Percentiles rank a stretch among this genome's conserved stretches.
Conservation (phyloP, 495 filamentous ascomycete species). For the Trichocladium uniseriatum region DNA sequence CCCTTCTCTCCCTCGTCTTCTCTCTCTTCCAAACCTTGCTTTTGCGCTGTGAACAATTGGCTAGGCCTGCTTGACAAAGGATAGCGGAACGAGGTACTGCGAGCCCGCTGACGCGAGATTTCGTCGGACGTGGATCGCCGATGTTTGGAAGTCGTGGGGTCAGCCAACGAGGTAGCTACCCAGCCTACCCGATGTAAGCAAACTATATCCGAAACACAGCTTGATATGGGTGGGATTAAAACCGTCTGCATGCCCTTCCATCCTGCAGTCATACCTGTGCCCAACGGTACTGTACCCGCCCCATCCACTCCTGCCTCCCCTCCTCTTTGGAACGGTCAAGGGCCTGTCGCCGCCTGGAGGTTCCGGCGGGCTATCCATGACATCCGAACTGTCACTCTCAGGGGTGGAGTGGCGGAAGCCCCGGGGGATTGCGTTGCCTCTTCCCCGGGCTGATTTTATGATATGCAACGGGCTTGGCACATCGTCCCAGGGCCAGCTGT, state of each 20-base stretch:
- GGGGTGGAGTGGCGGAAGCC: slow-evolving; percentile 6
- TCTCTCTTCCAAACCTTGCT: not conserved
- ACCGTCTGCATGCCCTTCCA: not conserved
- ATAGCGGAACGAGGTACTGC: not conserved
- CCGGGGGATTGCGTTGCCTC: not conserved
- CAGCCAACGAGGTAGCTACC: not conserved
- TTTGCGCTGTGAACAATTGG: not conserved
- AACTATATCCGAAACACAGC: not conserved
- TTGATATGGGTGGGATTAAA: not conserved
- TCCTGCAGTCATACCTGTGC: not conserved
- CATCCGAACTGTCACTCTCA: slow-evolving; percentile 14
- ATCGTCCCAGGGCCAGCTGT: not conserved
- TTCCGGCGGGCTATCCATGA: slow-evolving; percentile 18
- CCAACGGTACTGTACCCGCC: not conserved
- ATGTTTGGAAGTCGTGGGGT: not conserved
- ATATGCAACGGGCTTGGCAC: slow-evolving; percentile 27
- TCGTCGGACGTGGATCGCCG: slow-evolving; percentile 4
- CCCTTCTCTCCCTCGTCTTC: not conserved
- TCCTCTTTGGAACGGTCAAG: slow-evolving; percentile 24
- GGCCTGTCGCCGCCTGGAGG: slow-evolving; percentile 7
- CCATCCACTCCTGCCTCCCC: slow-evolving; percentile 9
- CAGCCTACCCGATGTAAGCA: not conserved
- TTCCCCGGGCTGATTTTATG: slow-evolving; percentile 15
- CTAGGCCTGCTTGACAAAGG: not conserved
- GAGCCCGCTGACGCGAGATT: not conserved